Percentiles rank a stretch among this genome's conserved stretches.
Evolutionary conservation across 1,284 basidiomycete species (phyloP).

Genomic region (Mycosarcoma mackinlayi): DNA sequence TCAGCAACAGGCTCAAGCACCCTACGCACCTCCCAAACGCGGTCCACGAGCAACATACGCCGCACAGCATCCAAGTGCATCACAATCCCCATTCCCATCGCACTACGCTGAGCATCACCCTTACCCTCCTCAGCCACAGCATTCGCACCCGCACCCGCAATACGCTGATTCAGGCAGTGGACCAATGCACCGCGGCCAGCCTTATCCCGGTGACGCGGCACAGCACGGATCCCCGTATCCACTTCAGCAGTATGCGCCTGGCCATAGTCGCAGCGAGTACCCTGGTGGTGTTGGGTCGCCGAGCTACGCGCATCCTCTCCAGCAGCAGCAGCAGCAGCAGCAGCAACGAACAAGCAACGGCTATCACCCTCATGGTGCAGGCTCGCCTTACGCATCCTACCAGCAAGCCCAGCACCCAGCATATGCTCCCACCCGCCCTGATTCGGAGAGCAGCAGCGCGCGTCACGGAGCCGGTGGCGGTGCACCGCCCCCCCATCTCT

Average conservation of each 20-base stretch:
- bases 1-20: constrained; percentile 5
- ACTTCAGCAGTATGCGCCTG: not conserved
- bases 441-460: not conserved
- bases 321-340: constrained; percentile 10
- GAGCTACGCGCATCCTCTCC: constrained; percentile 1
- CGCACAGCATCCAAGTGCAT: constrained; percentile 16
- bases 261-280: constrained; percentile 6
- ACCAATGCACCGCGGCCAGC: constrained; percentile 15
- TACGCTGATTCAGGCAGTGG: constrained; percentile 1
- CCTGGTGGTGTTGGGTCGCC: constrained; percentile 9
- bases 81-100: constrained; percentile 1
- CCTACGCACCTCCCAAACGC: constrained; percentile 14
- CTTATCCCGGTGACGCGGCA: not conserved
- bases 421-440: not conserved
- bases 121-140: constrained; percentile 6
- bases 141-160: constrained; percentile 1
- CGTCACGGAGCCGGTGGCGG: not conserved
- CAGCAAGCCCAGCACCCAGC: constrained; percentile 8
- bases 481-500: not conserved
- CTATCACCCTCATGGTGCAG: not conserved
- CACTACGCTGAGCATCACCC: constrained; percentile 14
- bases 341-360: not conserved
- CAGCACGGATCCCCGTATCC: not conserved
- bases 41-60: constrained; percentile 35
- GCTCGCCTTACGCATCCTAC: constrained; percentile 6